These are phyloP conservation scores for Pelargonium nanum DNA, from an alignment of 345 rosid genomes.

Conservation along the genomic window DNA sequence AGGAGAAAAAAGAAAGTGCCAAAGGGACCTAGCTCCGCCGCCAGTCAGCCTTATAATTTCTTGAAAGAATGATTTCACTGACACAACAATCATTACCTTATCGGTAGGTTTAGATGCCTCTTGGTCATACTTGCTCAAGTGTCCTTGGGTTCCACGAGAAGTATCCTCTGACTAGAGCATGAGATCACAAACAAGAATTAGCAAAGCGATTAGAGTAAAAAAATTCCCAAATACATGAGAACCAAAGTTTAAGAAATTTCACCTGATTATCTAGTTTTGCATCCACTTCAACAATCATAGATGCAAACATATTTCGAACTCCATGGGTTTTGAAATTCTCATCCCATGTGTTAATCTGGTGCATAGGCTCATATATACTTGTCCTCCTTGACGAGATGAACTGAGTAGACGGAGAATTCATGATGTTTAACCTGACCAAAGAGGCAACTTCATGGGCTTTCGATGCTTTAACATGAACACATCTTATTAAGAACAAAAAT, in stretches of 20 bases:
- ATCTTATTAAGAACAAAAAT: background rate
- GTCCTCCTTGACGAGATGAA: slow-evolving; percentile 61
- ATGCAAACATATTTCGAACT: background rate
- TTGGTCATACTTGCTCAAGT: slow-evolving; percentile 53
- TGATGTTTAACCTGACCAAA: slow-evolving; percentile 29
- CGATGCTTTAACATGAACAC: background rate
- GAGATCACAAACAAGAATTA: background rate
- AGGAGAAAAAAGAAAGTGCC: no score
- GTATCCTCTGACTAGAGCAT: slow-evolving; percentile 54
- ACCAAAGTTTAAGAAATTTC: background rate
- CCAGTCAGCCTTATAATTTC: background rate
- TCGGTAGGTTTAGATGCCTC: slow-evolving; percentile 62
- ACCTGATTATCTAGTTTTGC: slow-evolving; percentile 11
- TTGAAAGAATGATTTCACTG: background rate
- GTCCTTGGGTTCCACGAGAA: slow-evolving; percentile 42
- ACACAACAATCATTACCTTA: slow-evolving; percentile 27
- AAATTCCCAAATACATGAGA: background rate
- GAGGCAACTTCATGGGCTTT: slow-evolving; percentile 17
- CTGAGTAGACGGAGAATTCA: slow-evolving; percentile 73
- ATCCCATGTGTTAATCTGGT: slow-evolving; percentile 53
- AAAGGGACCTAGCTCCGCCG: background rate
- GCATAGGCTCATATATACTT: slow-evolving; percentile 61
- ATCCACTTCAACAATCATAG: slow-evolving; percentile 10
- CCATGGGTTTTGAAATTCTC: slow-evolving; percentile 5
- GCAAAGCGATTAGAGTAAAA: background rate